Evolutionary conservation across 2,329 filamentous ascomycete species (phyloP).

Genomic region (Didymellaceae sp.): DNA sequence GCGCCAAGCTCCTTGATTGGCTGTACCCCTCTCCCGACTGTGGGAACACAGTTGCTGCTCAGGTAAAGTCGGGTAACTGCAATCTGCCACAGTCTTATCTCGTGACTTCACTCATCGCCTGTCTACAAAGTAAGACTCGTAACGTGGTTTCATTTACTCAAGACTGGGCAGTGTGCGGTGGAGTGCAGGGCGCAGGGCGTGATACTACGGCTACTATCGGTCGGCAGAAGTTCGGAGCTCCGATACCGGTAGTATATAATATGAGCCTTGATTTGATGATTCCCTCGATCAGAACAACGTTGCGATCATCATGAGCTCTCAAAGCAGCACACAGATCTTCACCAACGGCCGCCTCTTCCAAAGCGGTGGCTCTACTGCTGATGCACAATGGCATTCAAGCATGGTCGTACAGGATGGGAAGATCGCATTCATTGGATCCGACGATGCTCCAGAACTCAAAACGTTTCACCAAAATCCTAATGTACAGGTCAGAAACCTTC

Average conservation of each 20-base stretch:
- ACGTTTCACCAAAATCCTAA: constrained; percentile 25
- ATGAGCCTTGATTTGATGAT: constrained; percentile 17
- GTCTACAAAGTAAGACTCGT: background rate
- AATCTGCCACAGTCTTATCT: too few relatives aligned
- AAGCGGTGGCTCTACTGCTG: background rate
- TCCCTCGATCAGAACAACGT: constrained; percentile 1
- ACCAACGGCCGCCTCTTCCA: constrained; percentile 40
- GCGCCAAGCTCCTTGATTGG: constrained; percentile 5
- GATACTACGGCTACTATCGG: constrained; percentile 5
- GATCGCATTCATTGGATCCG: constrained; percentile 51
- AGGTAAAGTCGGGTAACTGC: too few relatives aligned
- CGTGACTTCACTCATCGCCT: too few relatives aligned
- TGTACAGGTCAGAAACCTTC: constrained; percentile 43
- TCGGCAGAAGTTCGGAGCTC: constrained; percentile 24
- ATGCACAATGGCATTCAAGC: constrained; percentile 28
- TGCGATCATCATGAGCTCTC: constrained; percentile 9
- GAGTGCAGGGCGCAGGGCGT: constrained; percentile 5
- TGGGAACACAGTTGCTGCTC: too few relatives aligned
- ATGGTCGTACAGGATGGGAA: constrained; percentile 52
- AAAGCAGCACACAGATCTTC: constrained; percentile 25
- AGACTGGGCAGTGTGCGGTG: too few relatives aligned
- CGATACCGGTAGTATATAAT: constrained; percentile 6
- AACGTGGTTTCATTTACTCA: too few relatives aligned
- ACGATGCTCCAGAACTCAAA: constrained; percentile 33
- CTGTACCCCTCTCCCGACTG: background rate